A percentile compares a stretch with the other conserved stretches of the same genome.
Conservation (phyloP, 1,139 yeast genomes). For the Kodamaea ohmeri region DNA sequence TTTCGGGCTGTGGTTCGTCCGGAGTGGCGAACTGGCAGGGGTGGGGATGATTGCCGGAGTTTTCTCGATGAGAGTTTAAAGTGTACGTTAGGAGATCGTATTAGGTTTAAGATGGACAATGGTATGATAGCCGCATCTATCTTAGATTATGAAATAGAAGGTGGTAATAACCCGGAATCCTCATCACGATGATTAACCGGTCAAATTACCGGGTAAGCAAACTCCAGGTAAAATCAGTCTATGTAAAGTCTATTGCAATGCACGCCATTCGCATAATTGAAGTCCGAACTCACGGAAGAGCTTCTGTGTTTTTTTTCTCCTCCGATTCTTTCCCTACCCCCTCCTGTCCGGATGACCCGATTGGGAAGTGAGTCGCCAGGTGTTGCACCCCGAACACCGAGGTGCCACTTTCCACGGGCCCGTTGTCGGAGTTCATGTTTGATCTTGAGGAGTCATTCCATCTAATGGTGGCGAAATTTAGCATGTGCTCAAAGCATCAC, state of each 20-base stretch:
- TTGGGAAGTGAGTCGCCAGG: conserved; percentile 6
- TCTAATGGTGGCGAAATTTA: background rate
- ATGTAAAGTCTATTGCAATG: too few species aligned
- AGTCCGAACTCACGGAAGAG: conserved; percentile 5
- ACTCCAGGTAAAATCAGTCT: too few species aligned
- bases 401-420: conserved; percentile 6
- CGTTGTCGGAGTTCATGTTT: conserved; percentile 2
- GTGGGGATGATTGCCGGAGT: too few species aligned
- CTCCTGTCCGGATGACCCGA: conserved; percentile 3
- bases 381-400: conserved; percentile 5
- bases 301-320: background rate
- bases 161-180: too few species aligned
- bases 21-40: too few species aligned
- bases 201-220: background rate
- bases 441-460: background rate
- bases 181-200: too few species aligned
- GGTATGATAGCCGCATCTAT: too few species aligned
- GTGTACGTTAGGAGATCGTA: too few species aligned
- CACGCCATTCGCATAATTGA: background rate
- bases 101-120: too few species aligned
- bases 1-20: background rate
- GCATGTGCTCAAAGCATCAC: background rate
- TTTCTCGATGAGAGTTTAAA: too few species aligned
- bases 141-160: too few species aligned
- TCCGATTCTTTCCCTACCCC: conserved; percentile 3